These are phyloP conservation scores for Geosmithia morbida DNA, from an alignment of 2,329 filamentous ascomycete species.

Conservation along the genomic window DNA sequence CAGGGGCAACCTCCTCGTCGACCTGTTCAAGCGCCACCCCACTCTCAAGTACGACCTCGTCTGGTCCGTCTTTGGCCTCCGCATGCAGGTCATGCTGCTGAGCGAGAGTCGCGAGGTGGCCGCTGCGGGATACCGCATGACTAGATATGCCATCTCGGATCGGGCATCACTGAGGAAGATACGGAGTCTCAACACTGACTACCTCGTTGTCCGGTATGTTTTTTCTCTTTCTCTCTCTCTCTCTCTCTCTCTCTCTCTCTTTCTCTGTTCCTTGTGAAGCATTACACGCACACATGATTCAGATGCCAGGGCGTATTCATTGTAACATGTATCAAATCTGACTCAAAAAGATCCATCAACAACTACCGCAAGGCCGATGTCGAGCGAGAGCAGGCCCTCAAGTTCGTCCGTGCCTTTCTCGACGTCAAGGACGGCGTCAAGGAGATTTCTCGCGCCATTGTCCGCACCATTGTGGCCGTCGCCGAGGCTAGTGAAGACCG, in stretches of 20 bases:
- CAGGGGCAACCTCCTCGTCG: conserved; percentile 82
- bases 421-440: conserved; percentile 87
- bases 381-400: conserved; percentile 90
- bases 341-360: conserved; percentile 52
- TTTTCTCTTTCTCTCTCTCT: not conserved
- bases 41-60: conserved; percentile 93
- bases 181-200: conserved; percentile 77
- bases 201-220: conserved; percentile 56
- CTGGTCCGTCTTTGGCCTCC: conserved; percentile 86
- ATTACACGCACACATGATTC: not conserved
- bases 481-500: conserved; percentile 82
- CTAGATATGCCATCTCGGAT: conserved; percentile 88
- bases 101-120: conserved; percentile 94
- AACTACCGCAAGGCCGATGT: conserved; percentile 97
- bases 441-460: conserved; percentile 76
- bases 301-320: too few relatives aligned
- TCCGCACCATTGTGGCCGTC: conserved; percentile 79
- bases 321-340: too few relatives aligned
- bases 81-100: conserved; percentile 90
- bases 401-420: conserved; percentile 87
- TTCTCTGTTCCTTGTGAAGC: too few relatives aligned
- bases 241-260: too few relatives aligned
- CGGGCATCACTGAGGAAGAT: conserved; percentile 80
- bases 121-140: conserved; percentile 85
- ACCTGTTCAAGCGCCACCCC: conserved; percentile 86